Evolutionary conservation across 164 flowering plant species (phyloP).

Genomic region (Tetrastigma voinierianum): DNA sequence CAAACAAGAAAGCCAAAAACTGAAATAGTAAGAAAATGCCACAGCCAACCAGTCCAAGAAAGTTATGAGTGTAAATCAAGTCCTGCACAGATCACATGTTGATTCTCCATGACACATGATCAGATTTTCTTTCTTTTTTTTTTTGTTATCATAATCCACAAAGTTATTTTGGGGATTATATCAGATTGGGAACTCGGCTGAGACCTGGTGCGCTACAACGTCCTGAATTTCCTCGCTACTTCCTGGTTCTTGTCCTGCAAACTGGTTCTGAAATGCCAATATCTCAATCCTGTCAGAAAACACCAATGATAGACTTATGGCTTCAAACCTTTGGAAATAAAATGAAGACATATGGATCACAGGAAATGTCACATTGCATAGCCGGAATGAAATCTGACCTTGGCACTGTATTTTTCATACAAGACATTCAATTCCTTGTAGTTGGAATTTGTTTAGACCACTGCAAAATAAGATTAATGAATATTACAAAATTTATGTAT

Average conservation of each 20-base stretch:
- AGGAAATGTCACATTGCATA: background rate
- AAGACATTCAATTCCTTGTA: constrained; percentile 79
- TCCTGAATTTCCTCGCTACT: constrained; percentile 70
- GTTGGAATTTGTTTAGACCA: constrained; percentile 79
- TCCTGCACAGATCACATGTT: too few relatives aligned
- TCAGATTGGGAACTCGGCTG: constrained; percentile 90
- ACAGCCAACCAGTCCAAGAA: too few relatives aligned
- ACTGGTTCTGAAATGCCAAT: constrained; percentile 96
- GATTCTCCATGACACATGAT: too few relatives aligned
- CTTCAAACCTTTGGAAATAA: background rate
- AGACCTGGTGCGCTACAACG: constrained; percentile 70
- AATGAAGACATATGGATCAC: background rate
- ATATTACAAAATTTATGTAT: background rate
- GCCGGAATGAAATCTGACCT: constrained; percentile 45
- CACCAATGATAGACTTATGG: background rate
- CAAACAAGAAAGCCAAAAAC: too few relatives aligned
- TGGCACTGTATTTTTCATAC: constrained; percentile 77
- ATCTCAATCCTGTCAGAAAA: constrained; percentile 64
- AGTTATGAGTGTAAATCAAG: too few relatives aligned
- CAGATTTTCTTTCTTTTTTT: too few relatives aligned
- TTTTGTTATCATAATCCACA: too few relatives aligned
- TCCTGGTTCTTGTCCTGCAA: constrained; percentile 87
- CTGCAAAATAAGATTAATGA: constrained; percentile 34
- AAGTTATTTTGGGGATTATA: constrained; percentile 23
- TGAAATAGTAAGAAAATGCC: too few relatives aligned